These are phyloP conservation scores for Erythrophleum fordii DNA, from an alignment of 306 rosid species.

Conservation along the genomic window DNA sequence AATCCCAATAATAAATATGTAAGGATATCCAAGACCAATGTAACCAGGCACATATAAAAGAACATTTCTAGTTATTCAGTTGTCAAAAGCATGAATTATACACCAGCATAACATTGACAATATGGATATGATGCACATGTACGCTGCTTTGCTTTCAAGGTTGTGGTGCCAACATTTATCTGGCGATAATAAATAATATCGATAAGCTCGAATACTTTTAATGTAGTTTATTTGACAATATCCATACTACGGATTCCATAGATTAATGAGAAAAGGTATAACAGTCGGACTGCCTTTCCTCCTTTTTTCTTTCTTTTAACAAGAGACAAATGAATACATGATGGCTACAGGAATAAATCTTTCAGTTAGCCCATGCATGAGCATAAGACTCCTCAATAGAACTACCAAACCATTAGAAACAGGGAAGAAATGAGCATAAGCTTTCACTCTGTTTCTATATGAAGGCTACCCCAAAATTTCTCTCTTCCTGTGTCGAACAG, in stretches of 20 bases:
- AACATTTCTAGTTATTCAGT: background rate
- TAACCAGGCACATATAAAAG: conserved; percentile 14
- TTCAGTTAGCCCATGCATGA: background rate
- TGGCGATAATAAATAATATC: background rate
- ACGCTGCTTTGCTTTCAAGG: conserved; percentile 8
- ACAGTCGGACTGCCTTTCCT: background rate
- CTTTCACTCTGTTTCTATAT: conserved; percentile 5
- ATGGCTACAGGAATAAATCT: background rate
- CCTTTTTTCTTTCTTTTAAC: conserved; percentile 3
- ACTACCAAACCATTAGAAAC: background rate
- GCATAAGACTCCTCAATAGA: conserved; percentile 16
- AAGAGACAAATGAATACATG: background rate
- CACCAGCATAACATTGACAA: background rate
- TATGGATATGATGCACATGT: background rate
- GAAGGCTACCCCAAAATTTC: conserved; percentile 7
- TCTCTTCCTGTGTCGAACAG: background rate
- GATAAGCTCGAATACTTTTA: background rate
- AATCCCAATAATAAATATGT: conserved; percentile 14
- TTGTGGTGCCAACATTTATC: conserved; percentile 5
- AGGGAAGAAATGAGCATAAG: background rate
- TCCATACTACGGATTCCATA: too few relatives aligned
- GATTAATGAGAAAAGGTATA: background rate
- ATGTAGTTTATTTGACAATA: background rate
- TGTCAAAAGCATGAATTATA: background rate
- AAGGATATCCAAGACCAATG: conserved; percentile 23